Evolutionary conservation across 2,329 filamentous ascomycete species (phyloP).

Genomic region (Torrubiellomyces zombiae): DNA sequence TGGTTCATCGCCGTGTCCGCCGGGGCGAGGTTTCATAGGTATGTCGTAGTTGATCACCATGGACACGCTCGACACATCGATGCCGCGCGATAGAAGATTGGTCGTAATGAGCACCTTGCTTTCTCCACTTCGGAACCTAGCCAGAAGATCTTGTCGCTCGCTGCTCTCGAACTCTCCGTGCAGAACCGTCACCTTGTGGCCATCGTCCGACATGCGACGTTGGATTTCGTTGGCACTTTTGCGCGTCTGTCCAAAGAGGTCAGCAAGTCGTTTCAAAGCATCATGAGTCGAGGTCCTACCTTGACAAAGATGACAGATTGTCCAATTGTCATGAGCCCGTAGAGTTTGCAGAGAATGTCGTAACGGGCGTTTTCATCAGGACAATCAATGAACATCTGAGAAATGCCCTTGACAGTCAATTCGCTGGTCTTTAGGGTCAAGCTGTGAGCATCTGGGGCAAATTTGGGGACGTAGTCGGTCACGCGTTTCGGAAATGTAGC

Average conservation of each 20-base stretch:
- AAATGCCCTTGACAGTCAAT: conserved; percentile 91
- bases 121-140: conserved; percentile 69
- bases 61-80: conserved; percentile 79
- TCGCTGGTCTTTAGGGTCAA: conserved; percentile 82
- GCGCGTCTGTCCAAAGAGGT: conserved; percentile 46
- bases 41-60: conserved; percentile 98
- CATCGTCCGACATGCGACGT: conserved; percentile 69
- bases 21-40: conserved; percentile 39
- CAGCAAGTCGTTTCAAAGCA: conserved; percentile 3
- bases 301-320: conserved; percentile 97
- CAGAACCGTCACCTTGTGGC: conserved; percentile 79
- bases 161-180: conserved; percentile 75
- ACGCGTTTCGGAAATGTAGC: conserved; percentile 84
- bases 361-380: conserved; percentile 71
- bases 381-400: conserved; percentile 95
- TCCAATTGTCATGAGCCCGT: conserved; percentile 88
- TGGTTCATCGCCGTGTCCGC: conserved; percentile 65
- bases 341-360: conserved; percentile 74
- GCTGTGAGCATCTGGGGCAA: conserved; percentile 72
- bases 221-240: conserved; percentile 76
- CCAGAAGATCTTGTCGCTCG: conserved; percentile 69
- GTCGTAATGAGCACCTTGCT: conserved; percentile 97
- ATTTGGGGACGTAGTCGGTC: conserved; percentile 64
- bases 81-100: conserved; percentile 89
- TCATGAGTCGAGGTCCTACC: conserved; percentile 27